A percentile compares a stretch with the other conserved stretches of the same genome.
These are phyloP conservation scores for Chaetomium tenue DNA, from an alignment of 495 filamentous ascomycete species.

Conservation along the genomic window DNA sequence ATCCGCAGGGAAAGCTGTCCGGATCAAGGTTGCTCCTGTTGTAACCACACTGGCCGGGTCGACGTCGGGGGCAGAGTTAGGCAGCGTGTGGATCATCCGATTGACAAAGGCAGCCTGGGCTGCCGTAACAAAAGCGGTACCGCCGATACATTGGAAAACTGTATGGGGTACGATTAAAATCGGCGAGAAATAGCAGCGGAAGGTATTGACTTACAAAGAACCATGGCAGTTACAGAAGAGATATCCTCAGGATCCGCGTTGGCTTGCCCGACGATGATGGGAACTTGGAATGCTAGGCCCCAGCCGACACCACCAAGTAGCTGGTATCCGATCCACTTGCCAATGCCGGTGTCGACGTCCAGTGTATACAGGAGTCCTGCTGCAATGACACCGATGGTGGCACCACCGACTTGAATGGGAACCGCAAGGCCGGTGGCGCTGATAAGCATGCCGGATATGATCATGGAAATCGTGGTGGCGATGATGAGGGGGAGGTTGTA, in stretches of 20 bases:
- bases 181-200: not conserved
- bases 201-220: slow-evolving; percentile 12
- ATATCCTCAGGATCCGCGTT: slow-evolving; percentile 41
- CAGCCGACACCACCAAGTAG: slow-evolving; percentile 53
- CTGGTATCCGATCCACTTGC: slow-evolving; percentile 60
- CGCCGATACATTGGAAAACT: slow-evolving; percentile 52
- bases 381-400: slow-evolving; percentile 56
- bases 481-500: slow-evolving; percentile 54
- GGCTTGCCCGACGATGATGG: slow-evolving; percentile 56
- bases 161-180: slow-evolving; percentile 31
- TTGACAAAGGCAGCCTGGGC: slow-evolving; percentile 32
- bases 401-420: slow-evolving; percentile 48
- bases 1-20: slow-evolving; percentile 36
- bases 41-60: slow-evolving; percentile 41
- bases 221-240: slow-evolving; percentile 27
- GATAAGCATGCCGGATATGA: slow-evolving; percentile 51
- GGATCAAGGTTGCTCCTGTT: slow-evolving; percentile 43
- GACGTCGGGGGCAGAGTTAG: slow-evolving; percentile 41
- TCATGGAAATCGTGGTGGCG: slow-evolving; percentile 46
- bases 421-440: slow-evolving; percentile 49
- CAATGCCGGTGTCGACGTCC: slow-evolving; percentile 40
- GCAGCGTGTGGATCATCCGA: slow-evolving; percentile 35
- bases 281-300: slow-evolving; percentile 51
- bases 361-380: slow-evolving; percentile 54
- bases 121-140: slow-evolving; percentile 48